Evolutionary conservation across 192 early-diverging fungal species (phyloP).

Genomic region (Backusella australiensis): DNA sequence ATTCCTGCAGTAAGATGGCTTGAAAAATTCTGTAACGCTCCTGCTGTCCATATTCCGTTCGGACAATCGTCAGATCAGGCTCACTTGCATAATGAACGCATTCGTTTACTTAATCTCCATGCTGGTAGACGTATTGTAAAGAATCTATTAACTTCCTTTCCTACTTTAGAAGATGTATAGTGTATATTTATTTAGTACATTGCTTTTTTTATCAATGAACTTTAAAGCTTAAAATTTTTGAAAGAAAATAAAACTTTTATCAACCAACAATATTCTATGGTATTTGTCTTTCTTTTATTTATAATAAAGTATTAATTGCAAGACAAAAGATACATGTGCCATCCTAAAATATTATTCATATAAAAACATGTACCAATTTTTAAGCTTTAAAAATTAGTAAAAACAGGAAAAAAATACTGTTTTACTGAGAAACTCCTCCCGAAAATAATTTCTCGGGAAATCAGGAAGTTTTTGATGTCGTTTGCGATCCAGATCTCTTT

Average conservation of each 20-base stretch:
- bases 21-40: conserved; percentile 60
- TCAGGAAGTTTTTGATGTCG: too few relatives aligned
- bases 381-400: neutral
- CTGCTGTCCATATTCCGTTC: conserved; percentile 75
- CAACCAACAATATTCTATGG: too few relatives aligned
- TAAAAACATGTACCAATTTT: neutral
- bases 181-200: neutral
- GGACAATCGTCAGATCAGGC: conserved; percentile 77
- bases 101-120: conserved; percentile 64
- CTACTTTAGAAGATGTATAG: conserved; percentile 4
- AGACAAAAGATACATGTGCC: too few relatives aligned
- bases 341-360: too few relatives aligned
- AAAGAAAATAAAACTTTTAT: too few relatives aligned
- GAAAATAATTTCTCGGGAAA: too few relatives aligned
- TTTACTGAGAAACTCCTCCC: too few relatives aligned
- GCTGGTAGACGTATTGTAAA: conserved; percentile 65
- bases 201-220: neutral
- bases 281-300: too few relatives aligned
- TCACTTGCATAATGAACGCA: conserved; percentile 76
- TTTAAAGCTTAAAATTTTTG: neutral
- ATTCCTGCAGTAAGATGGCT: conserved; percentile 77
- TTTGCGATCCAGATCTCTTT: too few relatives aligned
- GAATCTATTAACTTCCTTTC: conserved; percentile 14
- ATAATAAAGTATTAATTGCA: too few relatives aligned
- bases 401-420: too few relatives aligned